These are phyloP conservation scores for Porogramme epimiltina DNA, from an alignment of 1,284 basidiomycete genomes.

Conservation along the genomic window DNA sequence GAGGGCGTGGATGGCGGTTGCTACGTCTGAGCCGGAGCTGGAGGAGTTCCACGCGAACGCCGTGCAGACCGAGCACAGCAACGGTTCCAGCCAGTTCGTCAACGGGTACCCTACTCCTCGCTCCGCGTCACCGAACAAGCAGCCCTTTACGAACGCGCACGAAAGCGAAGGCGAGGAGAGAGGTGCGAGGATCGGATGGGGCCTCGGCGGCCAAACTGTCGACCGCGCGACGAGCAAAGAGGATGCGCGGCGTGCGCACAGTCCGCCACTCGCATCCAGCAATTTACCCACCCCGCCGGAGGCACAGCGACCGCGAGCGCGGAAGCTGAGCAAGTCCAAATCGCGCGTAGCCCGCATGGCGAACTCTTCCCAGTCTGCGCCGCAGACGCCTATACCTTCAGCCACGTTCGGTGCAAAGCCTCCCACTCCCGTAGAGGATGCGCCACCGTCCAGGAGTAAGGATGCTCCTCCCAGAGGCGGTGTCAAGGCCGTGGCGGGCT, in stretches of 20 bases:
- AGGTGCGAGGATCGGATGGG: background rate
- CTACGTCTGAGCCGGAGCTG: constrained; percentile 11
- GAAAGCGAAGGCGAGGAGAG: background rate
- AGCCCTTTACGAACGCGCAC: constrained; percentile 2
- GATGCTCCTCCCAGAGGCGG: constrained; percentile 4
- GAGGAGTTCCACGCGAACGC: background rate
- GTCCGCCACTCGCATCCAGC: constrained; percentile 1
- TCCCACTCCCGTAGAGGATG: constrained; percentile 17
- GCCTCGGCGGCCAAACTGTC: constrained; percentile 1
- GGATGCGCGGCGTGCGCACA: constrained; percentile 4
- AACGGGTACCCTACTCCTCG: constrained; percentile 23
- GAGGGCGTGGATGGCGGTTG: constrained; percentile 21
- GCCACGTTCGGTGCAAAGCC: constrained; percentile 15
- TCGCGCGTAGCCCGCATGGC: constrained; percentile 18
- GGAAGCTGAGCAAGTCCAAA: constrained; percentile 29
- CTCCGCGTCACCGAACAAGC: constrained; percentile 16
- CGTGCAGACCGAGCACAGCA: constrained; percentile 10
- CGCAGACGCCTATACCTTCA: background rate
- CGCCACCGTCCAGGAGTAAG: constrained; percentile 7
- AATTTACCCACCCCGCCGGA: constrained; percentile 14
- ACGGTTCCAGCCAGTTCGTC: constrained; percentile 21
- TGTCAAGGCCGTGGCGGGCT: background rate
- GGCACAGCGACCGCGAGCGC: constrained; percentile 10
- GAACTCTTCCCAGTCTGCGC: constrained; percentile 4
- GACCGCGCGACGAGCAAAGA: background rate